Base-by-base conservation (phyloP, 208 protist species). In the Crithidia sp. region DNA sequence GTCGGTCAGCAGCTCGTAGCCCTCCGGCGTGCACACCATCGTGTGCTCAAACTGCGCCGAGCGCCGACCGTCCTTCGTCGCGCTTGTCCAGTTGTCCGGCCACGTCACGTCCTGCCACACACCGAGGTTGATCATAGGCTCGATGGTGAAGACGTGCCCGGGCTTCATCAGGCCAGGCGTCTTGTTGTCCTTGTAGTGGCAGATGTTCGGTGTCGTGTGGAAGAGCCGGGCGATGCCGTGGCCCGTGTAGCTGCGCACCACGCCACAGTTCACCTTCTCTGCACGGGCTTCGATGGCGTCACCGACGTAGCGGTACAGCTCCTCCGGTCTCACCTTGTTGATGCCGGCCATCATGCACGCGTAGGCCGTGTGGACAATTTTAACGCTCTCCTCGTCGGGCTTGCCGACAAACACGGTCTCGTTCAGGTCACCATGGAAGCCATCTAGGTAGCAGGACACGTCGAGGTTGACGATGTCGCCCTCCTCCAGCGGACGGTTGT, bases 41-140 rank as follows among this genome's bases (percentile, higher is more conserved):
- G 98, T 99, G 79, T 99, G 98, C 88, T 99, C 99, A 74, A 99
- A 99, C 89, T 99, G 99, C 10, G 99, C 98, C 40, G 91, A 97
- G 37, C 95, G 91, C 81, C 96, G 97, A 55, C 98, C 97, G 80
- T 99, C 98, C 57, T 73, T 71, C n/a, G 97, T 99, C 0, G 94
- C 76, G 54, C 90, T 94, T 0, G 98, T 99, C 98, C 98, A 99
- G n/a, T 96, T 92, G 66, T 99, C 98, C 8, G 95, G 90, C 96
- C 96, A 98, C 9, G 95, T 92, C 10, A 92, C 84, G 75, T 98
- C 95, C 66, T 97, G 78, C 89, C 92, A 95, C n/a, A 71, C 85
- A 19, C 96, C 96, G 19, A 94, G 83, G 82, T 98, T 99, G 58
- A 99, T 98, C 93, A 99, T 99, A 37, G 99, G 99, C 90, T 99